Conservation (phyloP, 169 alveolate species). For the Plasmodium gonderi region DNA sequence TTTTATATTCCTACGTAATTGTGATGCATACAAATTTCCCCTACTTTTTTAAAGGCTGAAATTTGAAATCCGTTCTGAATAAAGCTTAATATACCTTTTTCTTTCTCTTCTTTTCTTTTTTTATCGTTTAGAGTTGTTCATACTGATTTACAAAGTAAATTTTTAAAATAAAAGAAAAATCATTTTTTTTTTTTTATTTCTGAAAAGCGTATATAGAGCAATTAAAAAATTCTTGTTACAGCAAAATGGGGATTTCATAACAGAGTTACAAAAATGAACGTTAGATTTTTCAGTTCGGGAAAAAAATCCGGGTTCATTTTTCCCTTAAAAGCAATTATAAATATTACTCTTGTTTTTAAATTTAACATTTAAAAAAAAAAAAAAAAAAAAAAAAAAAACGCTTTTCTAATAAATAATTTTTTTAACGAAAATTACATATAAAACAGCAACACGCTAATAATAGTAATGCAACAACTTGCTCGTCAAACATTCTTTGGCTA, state of each 20-base stretch:
- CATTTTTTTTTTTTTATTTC: not conserved
- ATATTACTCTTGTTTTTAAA: not conserved
- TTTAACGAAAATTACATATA: not conserved
- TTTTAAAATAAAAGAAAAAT: not conserved
- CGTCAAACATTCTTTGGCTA: not conserved
- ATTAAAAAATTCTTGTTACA: not conserved
- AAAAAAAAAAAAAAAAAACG: not conserved
- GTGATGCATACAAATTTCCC: not conserved
- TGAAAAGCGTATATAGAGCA: not conserved
- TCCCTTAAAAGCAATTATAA: not conserved
- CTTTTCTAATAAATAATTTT: not conserved
- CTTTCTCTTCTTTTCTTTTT: not conserved
- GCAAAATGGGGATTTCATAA: not conserved
- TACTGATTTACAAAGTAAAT: not conserved
- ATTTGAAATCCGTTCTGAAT: not conserved
- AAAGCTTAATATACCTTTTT: not conserved
- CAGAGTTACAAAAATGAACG: not conserved
- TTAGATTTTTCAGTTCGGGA: not conserved
- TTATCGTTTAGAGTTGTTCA: not conserved
- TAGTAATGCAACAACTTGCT: not conserved
- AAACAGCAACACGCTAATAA: not conserved
- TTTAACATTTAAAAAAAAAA: not conserved
- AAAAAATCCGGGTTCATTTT: not conserved
- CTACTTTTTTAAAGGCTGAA: not conserved
- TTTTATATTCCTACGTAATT: not conserved